These are phyloP conservation scores for Saturnispora besseyi DNA, from an alignment of 805 yeast species.

Conservation along the genomic window DNA sequence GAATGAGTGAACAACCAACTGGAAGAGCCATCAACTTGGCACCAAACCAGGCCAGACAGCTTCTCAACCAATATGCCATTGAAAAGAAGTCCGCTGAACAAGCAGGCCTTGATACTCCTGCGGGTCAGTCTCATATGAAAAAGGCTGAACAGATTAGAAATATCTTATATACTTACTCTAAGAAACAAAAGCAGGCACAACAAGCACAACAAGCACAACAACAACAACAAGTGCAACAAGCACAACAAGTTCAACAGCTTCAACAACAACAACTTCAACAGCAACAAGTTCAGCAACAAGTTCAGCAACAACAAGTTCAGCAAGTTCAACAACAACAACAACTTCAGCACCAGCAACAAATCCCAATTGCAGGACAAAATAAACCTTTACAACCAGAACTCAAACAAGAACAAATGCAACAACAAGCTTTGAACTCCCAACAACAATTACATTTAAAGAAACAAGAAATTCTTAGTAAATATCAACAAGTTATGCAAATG, in stretches of 20 bases:
- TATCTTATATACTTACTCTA: slow-evolving; percentile 39
- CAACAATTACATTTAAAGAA: slow-evolving; percentile 21
- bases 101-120: slow-evolving; percentile 50
- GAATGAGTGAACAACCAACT: slow-evolving; percentile 3
- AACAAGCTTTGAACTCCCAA: slow-evolving; percentile 15
- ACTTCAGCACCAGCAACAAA: neutral
- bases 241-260: neutral
- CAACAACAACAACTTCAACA: slow-evolving; percentile 13
- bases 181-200: slow-evolving; percentile 22
- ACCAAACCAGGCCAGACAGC: slow-evolving; percentile 47
- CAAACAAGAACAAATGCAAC: slow-evolving; percentile 2
- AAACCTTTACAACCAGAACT: slow-evolving; percentile 7
- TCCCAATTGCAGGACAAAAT: slow-evolving; percentile 4
- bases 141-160: slow-evolving; percentile 59
- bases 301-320: neutral
- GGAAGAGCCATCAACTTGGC: slow-evolving; percentile 9
- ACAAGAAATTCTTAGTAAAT: slow-evolving; percentile 27
- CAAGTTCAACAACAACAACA: neutral
- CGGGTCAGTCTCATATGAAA: slow-evolving; percentile 52
- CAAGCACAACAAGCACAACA: slow-evolving; percentile 22
- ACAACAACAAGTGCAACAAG: slow-evolving; percentile 11
- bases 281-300: slow-evolving; percentile 10
- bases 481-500: slow-evolving; percentile 37
- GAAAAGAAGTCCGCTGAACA: slow-evolving; percentile 56
- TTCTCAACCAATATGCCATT: slow-evolving; percentile 48